Evolutionary conservation across 225 moss, liverwort and hornwort species (phyloP), one percentile per base, ranked within the genome.

Genomic region (Anthoceros angustus): DNA sequence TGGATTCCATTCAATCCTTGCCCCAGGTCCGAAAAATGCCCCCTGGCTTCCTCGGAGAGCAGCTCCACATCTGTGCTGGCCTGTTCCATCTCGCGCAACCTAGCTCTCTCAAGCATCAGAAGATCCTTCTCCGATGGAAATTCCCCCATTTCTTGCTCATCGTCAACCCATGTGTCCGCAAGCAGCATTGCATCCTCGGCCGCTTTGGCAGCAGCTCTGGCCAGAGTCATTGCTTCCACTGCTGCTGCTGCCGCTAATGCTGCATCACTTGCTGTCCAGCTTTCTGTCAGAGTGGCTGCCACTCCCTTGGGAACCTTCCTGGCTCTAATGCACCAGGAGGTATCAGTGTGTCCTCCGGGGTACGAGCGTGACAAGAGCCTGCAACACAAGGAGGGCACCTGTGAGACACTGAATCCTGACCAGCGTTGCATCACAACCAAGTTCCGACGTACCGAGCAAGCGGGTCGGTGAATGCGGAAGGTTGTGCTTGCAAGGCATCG

Each of bases 51-150:
- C 32, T 32, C 32, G 32, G 23, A 55, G 14, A 55, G 55, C 18
- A 23, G 55, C 55, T 18, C n/a, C 55, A 2, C 7, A 23, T 20
- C 23, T 1, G n/a, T 0, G 23, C 16, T 20, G 5, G 55, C 14
- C 55, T 55, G 55, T 7, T 55, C 55, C 55, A 55, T 55, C 55
- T 55, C 55, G 55, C n/a, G n/a, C n/a, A 20, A 20, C 55, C 55
- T 55, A 23, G 55, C 55, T 20, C 55, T 55, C 23, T 23, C 55
- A 55, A 55, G 55, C 55, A 7, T 55, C 1, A 55, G n/a, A 18
- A 55, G 55, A 2, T 55, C 16, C 14, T 55, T 18, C 55, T 55
- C 55, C 23, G 55, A 18, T 20, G n/a, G 55, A 20, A 55, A 15
- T 7, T 5, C 55, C 18, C 23, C 7, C 5, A 5, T 15, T 1